These are phyloP conservation scores for Amanita inopinata DNA, from an alignment of 768 basidiomycete genomes.

Conservation along the genomic window DNA sequence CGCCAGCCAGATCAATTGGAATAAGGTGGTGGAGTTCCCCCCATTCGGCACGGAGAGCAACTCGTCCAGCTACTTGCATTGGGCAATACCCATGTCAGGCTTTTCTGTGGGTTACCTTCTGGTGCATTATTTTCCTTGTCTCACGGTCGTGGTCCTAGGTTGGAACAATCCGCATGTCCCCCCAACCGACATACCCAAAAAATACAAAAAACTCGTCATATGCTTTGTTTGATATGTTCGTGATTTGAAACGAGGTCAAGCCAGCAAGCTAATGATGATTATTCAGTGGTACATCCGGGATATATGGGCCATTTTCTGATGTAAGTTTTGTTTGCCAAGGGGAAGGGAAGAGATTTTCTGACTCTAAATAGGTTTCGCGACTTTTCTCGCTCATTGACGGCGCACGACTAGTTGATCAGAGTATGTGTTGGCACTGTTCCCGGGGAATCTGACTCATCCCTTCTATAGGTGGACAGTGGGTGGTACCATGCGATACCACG, in stretches of 20 bases:
- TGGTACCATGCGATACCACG: slow-evolving; percentile 56
- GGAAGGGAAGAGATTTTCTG: not conserved
- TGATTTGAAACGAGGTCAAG: slow-evolving; percentile 12
- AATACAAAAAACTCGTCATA: slow-evolving; percentile 46
- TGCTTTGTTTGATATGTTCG: slow-evolving; percentile 68
- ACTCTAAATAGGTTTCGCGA: slow-evolving; percentile 44
- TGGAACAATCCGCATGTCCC: slow-evolving; percentile 40
- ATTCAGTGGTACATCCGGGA: slow-evolving; percentile 56
- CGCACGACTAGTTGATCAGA: slow-evolving; percentile 58
- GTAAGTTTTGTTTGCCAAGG: slow-evolving; percentile 27
- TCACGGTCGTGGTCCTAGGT: slow-evolving; percentile 28
- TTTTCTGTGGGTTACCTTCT: slow-evolving; percentile 35
- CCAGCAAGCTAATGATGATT: too few relatives aligned
- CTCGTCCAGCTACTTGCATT: slow-evolving; percentile 63
- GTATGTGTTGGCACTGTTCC: slow-evolving; percentile 21
- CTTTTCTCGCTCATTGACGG: slow-evolving; percentile 50
- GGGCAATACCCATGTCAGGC: slow-evolving; percentile 53
- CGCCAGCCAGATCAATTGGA: slow-evolving; percentile 56
- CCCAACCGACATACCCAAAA: slow-evolving; percentile 56
- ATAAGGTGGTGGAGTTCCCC: slow-evolving; percentile 62
- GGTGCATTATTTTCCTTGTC: not conserved
- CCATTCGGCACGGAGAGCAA: slow-evolving; percentile 50
- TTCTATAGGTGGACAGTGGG: slow-evolving; percentile 56
- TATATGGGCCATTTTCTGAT: slow-evolving; percentile 74
- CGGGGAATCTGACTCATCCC: not conserved